phyloP scores from a whole-genome alignment of 768 basidiomycete genomes.

The Tricholoma terreum region DNA sequence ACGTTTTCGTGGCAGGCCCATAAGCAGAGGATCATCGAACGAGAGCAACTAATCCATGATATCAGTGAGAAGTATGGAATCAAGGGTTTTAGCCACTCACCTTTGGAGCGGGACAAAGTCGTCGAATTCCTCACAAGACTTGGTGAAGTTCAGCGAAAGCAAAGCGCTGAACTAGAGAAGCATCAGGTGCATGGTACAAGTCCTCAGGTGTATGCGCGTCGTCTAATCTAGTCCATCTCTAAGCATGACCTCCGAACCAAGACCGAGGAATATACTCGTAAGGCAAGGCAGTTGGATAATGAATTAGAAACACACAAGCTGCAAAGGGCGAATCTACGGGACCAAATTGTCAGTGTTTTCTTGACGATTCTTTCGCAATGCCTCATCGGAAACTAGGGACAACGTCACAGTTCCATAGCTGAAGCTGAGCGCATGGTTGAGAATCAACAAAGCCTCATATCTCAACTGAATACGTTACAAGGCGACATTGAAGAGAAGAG shows the following conservation, averaged over 20 bases:
- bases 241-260: conserved; percentile 56
- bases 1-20: conserved; percentile 52
- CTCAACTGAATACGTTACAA: conserved; percentile 50
- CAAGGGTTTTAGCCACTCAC: conserved; percentile 68
- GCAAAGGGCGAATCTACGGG: conserved; percentile 48
- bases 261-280: conserved; percentile 64
- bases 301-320: conserved; percentile 53
- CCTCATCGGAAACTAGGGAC: conserved; percentile 31
- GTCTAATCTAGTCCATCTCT: not conserved
- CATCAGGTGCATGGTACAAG: conserved; percentile 51
- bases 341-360: conserved; percentile 50
- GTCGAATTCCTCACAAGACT: conserved; percentile 70
- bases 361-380: not conserved
- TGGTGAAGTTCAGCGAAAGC: conserved; percentile 57
- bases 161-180: conserved; percentile 61
- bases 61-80: conserved; percentile 68
- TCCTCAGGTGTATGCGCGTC: not conserved
- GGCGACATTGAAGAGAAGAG: conserved; percentile 72
- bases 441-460: conserved; percentile 48
- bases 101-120: conserved; percentile 69
- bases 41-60: conserved; percentile 72
- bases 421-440: conserved; percentile 57
- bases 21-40: conserved; percentile 60
- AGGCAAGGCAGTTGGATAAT: conserved; percentile 53
- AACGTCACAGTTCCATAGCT: conserved; percentile 49